Base-by-base conservation (phyloP, 805 yeast species). In the Metschnikowia corniflorae region DNA sequence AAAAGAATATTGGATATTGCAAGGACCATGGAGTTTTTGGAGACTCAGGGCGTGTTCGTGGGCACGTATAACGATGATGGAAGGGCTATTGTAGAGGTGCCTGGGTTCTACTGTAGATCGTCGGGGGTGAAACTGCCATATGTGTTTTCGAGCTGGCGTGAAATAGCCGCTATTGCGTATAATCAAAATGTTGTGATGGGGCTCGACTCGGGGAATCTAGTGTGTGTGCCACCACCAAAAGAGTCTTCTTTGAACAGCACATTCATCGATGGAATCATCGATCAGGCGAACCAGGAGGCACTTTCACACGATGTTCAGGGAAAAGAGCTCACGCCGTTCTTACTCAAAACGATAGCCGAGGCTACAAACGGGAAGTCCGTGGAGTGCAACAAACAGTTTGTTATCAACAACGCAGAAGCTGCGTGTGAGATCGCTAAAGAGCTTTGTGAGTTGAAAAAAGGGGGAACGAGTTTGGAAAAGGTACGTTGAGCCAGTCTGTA, bases 11-110 rank as follows among this genome's bases (percentile, higher is more conserved):
- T 87, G 38, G 96, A 87, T 51, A 81, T 88, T 37, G 78, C 73
- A 7, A 70, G 82, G 44, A 88, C 96, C 0, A 69, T 86, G 72
- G 96, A 87, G 57, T 86, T 81, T 53, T 65, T 87, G 35, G 96
- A 87, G 57, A 87, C 96, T 0, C 88, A 86, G 59, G 96, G 96
- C 10, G 95, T 87, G 1, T 82, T 82, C 49, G 95, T 87, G 7
- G 75, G 82, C 5, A 87, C 96, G 0, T 61, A 60, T 41, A 79
- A 81, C 10, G 74, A 75, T 6, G 49, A 47, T 9, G 77, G 77
- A 0, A 60, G 73, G 3, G 63, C 68, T 23, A 22, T 29, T 8
- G 51, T 63, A 20, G 57, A 65, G 33, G 68, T 87, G 16, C 96
- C 96, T 0, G 96, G 96, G 0, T 87, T 87, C 50, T 87, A 82